Evolutionary conservation across 257 asterid species (phyloP).

Genomic region (Lycium barbarum): DNA sequence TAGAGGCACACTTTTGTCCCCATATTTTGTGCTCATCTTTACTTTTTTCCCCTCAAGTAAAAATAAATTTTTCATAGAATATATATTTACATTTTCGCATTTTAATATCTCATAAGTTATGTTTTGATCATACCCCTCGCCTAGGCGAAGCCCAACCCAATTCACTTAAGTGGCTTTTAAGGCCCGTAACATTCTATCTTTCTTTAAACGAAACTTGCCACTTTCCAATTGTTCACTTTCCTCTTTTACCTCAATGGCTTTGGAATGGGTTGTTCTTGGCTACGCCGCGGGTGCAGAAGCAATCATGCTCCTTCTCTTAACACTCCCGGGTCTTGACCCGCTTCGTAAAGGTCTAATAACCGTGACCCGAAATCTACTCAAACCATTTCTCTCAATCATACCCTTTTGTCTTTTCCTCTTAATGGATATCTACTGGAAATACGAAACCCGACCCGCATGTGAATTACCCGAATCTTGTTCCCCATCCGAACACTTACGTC

Average conservation of each 20-base stretch:
- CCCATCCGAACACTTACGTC: slow-evolving; percentile 76
- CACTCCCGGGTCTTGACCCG: slow-evolving; percentile 78
- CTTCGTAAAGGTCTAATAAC: slow-evolving; percentile 71
- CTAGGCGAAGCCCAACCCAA: neutral
- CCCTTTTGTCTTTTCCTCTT: slow-evolving; percentile 81
- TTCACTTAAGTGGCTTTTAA: neutral
- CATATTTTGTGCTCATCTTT: too few species aligned
- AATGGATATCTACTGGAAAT: slow-evolving; percentile 85
- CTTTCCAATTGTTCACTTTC: slow-evolving; percentile 31
- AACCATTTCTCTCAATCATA: slow-evolving; percentile 70
- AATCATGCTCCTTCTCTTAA: slow-evolving; percentile 74
- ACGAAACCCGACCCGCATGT: slow-evolving; percentile 71
- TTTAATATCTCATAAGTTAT: too few species aligned
- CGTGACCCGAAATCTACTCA: slow-evolving; percentile 71
- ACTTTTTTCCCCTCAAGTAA: too few species aligned
- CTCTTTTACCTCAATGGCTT: slow-evolving; percentile 54
- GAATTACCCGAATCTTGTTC: slow-evolving; percentile 67
- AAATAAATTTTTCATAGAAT: too few species aligned
- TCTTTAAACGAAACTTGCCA: neutral
- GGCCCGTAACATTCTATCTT: neutral
- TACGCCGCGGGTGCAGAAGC: slow-evolving; percentile 89
- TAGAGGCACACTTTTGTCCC: too few species aligned
- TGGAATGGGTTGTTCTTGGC: slow-evolving; percentile 83
- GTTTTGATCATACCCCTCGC: too few species aligned
- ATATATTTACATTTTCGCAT: too few species aligned